Evolutionary conservation across 345 rosid genomes (phyloP).

Genomic region (Citrus trifoliata): DNA sequence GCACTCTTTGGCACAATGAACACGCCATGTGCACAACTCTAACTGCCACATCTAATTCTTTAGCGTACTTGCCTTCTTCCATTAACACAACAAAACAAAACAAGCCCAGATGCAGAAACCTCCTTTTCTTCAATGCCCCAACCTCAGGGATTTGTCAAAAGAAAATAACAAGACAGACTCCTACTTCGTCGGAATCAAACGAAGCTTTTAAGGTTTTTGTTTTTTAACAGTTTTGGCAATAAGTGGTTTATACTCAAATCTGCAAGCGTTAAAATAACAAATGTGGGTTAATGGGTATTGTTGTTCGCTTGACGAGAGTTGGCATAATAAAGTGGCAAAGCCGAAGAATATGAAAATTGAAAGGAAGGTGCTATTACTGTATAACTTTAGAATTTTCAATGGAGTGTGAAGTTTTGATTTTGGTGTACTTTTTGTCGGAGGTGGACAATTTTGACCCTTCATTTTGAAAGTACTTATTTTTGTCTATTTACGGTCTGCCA

Average conservation of each 20-base stretch:
- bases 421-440: no score
- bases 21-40: conserved; percentile 79
- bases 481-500: no score
- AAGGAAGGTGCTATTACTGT: no score
- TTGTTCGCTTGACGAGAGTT: no score
- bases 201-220: background rate
- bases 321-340: no score
- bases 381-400: no score
- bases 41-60: conserved; percentile 77
- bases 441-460: no score
- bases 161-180: background rate
- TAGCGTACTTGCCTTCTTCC: conserved; percentile 33
- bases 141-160: conserved; percentile 1
- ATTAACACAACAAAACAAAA: background rate
- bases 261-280: no score
- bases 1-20: conserved; percentile 76
- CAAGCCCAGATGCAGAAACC: conserved; percentile 6
- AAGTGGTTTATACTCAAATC: background rate
- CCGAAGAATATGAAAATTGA: no score
- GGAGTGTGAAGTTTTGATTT: no score
- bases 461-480: no score
- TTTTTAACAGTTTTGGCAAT: background rate
- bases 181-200: background rate
- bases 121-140: background rate
- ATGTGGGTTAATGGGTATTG: no score